Conservation (phyloP, 257 asterid genomes). For the Agastache rugosa region DNA sequence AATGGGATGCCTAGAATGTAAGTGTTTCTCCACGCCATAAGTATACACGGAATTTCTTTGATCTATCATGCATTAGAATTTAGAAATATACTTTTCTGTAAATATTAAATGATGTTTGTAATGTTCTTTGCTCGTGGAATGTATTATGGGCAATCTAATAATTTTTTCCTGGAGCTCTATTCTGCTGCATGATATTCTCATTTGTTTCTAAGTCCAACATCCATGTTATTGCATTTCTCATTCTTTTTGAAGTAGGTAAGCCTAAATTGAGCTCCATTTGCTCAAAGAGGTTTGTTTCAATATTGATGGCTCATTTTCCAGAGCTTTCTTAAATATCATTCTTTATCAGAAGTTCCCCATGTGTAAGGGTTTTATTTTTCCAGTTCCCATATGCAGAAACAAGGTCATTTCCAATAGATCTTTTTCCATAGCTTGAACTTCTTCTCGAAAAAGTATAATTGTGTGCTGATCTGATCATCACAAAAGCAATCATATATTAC, state of each 20-base stretch:
- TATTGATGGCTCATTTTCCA: not conserved
- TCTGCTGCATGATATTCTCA: conserved; percentile 2
- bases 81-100: not conserved
- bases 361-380: not conserved
- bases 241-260: conserved; percentile 9
- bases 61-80: conserved; percentile 6
- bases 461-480: not conserved
- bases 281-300: not conserved
- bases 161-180: conserved; percentile 2
- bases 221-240: not conserved
- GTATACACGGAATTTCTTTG: not conserved
- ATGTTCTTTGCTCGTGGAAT: not conserved
- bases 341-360: not conserved
- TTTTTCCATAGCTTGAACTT: not conserved
- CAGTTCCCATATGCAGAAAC: conserved; percentile 1
- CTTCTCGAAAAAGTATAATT: not conserved
- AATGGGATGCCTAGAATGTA: conserved; percentile 97
- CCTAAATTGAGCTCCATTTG: not conserved
- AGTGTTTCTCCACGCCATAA: conserved; percentile 39
- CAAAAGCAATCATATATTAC: not conserved
- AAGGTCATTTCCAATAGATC: not conserved
- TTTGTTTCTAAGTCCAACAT: conserved; percentile 11
- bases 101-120: not conserved
- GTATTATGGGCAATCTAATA: not conserved
- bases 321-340: conserved; percentile 2